phyloP scores from a whole-genome alignment of 176 grass and related monocot genomes.

The Phoenix dactylifera region DNA sequence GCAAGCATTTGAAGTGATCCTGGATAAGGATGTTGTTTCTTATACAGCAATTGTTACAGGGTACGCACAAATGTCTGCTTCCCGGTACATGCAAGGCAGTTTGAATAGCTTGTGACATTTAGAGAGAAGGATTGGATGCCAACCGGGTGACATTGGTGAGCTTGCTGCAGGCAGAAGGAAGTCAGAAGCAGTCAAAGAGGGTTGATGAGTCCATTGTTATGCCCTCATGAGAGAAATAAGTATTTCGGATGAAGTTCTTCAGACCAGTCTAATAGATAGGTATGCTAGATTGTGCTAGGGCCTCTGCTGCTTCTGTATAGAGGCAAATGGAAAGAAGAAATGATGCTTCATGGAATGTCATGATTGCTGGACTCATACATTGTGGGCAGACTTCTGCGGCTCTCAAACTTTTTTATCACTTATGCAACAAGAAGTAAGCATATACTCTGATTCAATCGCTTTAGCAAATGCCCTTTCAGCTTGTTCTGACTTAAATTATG shows the following conservation, averaged over 20 bases:
- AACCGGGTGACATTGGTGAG: conserved; percentile 44
- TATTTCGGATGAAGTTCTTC: conserved; percentile 45
- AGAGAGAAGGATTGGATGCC: conserved; percentile 26
- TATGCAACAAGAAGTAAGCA: conserved; percentile 35
- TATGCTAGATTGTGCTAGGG: conserved; percentile 30
- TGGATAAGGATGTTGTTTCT: conserved; percentile 32
- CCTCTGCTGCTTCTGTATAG: conserved; percentile 22
- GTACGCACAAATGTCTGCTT: conserved; percentile 35
- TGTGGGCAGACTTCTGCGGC: conserved; percentile 21
- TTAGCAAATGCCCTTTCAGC: conserved; percentile 48
- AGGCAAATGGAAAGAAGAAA: conserved; percentile 18
- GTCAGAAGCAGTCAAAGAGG: conserved; percentile 32
- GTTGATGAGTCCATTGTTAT: conserved; percentile 41
- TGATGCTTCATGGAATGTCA: conserved; percentile 44
- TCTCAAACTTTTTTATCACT: conserved; percentile 27
- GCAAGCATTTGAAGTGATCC: conserved; percentile 34
- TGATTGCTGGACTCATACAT: conserved; percentile 34
- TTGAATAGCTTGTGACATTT: conserved; percentile 30
- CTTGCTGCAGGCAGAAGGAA: conserved; percentile 45
- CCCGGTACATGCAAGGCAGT: conserved; percentile 25
- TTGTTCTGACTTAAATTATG: conserved; percentile 30
- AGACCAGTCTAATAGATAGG: conserved; percentile 33
- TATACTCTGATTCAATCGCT: conserved; percentile 41
- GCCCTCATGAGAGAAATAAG: conserved; percentile 35
- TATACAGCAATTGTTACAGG: conserved; percentile 43